Percentiles rank a stretch among this genome's conserved stretches.
phyloP scores from a whole-genome alignment of 441 rosid species.

The Erodium texanum region DNA sequence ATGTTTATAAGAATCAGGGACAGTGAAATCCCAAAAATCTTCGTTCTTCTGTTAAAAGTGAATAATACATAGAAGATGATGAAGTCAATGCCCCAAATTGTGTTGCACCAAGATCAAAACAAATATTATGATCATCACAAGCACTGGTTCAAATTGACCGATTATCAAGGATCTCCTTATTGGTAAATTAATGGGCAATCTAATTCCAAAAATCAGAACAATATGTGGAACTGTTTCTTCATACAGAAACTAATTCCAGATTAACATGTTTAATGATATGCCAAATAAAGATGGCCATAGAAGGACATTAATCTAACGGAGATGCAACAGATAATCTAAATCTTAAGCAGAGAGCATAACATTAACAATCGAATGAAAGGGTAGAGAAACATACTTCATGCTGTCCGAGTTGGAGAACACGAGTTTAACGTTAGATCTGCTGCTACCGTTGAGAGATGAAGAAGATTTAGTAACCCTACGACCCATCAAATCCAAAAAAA shows the following conservation, averaged over 20 bases:
- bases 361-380: background rate
- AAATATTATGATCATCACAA: background rate
- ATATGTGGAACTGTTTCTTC: background rate
- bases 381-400: constrained; percentile 40
- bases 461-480: constrained; percentile 9
- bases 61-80: constrained; percentile 14
- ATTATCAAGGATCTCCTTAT: background rate
- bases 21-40: constrained; percentile 65
- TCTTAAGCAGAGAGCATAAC: background rate
- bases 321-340: background rate
- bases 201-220: background rate
- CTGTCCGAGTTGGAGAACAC: constrained; percentile 30
- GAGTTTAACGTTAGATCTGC: constrained; percentile 11
- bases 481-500: constrained; percentile 28
- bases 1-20: constrained; percentile 77
- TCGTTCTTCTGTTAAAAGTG: constrained; percentile 47
- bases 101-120: background rate
- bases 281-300: background rate
- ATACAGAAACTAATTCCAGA: background rate
- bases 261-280: background rate
- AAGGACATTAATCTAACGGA: background rate
- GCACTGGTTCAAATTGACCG: background rate
- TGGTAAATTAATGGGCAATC: no score
- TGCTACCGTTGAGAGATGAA: background rate
- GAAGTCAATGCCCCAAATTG: constrained; percentile 2